Conservation (phyloP, 2,329 filamentous ascomycete species). For the Microsporum audouinii region DNA sequence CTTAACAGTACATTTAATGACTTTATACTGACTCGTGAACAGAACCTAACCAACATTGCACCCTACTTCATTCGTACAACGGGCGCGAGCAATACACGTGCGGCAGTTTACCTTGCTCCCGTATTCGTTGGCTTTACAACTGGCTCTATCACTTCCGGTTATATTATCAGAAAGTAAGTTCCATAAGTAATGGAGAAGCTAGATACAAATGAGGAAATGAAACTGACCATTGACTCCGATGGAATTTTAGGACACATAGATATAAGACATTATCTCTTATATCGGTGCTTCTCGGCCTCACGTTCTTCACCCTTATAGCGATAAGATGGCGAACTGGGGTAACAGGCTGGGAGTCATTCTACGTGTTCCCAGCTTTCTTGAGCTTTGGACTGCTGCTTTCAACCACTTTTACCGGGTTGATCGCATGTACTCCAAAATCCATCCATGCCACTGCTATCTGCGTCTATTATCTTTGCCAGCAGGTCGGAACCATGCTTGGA, state of each 20-base stretch:
- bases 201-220: background rate
- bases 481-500: conserved; percentile 4
- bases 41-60: conserved; percentile 1
- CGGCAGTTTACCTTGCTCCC: background rate
- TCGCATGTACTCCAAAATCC: background rate
- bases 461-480: conserved; percentile 2
- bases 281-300: background rate
- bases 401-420: background rate
- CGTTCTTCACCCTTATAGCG: background rate
- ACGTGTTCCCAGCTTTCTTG: background rate
- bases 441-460: background rate
- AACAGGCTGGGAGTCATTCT: background rate
- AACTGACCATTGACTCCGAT: background rate
- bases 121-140: background rate
- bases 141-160: background rate
- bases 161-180: conserved; percentile 4
- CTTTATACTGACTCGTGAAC: background rate
- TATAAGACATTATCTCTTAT: conserved; percentile 1
- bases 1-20: background rate
- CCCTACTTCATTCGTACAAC: conserved; percentile 3
- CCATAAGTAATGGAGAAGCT: background rate
- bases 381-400: background rate
- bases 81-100: background rate
- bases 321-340: background rate
- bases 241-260: background rate